Conservation (phyloP, 2,329 filamentous ascomycete genomes). For the Stemphylium beticola region DNA sequence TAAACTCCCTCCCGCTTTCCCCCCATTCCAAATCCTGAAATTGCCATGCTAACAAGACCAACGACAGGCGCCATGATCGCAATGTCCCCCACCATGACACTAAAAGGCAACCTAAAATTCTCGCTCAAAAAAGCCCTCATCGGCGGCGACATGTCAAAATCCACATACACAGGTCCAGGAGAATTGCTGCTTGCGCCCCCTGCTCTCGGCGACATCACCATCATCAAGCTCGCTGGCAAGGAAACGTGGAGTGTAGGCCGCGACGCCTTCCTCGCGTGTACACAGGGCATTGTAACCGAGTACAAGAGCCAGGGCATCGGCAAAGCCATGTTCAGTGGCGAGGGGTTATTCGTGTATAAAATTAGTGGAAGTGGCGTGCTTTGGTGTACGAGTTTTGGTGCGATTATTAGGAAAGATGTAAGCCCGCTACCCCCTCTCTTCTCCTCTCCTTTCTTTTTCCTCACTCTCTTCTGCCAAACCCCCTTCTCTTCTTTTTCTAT, state of each 20-base stretch:
- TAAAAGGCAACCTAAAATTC: slow-evolving; percentile 85
- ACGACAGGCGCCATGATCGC: slow-evolving; percentile 81
- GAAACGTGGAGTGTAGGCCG: slow-evolving; percentile 85
- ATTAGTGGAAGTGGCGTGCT: slow-evolving; percentile 80
- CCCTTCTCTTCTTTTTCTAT: too few relatives aligned
- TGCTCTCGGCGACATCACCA: slow-evolving; percentile 83
- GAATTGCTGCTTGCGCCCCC: slow-evolving; percentile 85
- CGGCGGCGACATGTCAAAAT: slow-evolving; percentile 78
- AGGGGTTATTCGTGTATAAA: slow-evolving; percentile 90
- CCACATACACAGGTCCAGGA: slow-evolving; percentile 85
- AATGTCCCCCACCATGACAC: slow-evolving; percentile 87
- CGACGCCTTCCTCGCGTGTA: slow-evolving; percentile 84
- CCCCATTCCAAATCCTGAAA: background rate
- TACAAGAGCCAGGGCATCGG: slow-evolving; percentile 84
- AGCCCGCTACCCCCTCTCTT: slow-evolving; percentile 55
- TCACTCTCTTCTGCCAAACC: too few relatives aligned
- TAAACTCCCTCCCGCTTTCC: slow-evolving; percentile 35
- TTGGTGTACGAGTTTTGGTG: slow-evolving; percentile 93
- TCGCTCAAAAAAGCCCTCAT: slow-evolving; percentile 88
- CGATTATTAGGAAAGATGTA: slow-evolving; percentile 93
- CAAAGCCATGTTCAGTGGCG: slow-evolving; percentile 93
- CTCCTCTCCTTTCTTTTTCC: too few relatives aligned
- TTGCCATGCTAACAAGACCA: background rate
- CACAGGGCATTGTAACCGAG: slow-evolving; percentile 85
- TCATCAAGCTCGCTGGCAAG: slow-evolving; percentile 72